These are phyloP conservation scores for Colletotrichum musicola DNA, from an alignment of 2,329 filamentous ascomycete genomes.

Conservation along the genomic window DNA sequence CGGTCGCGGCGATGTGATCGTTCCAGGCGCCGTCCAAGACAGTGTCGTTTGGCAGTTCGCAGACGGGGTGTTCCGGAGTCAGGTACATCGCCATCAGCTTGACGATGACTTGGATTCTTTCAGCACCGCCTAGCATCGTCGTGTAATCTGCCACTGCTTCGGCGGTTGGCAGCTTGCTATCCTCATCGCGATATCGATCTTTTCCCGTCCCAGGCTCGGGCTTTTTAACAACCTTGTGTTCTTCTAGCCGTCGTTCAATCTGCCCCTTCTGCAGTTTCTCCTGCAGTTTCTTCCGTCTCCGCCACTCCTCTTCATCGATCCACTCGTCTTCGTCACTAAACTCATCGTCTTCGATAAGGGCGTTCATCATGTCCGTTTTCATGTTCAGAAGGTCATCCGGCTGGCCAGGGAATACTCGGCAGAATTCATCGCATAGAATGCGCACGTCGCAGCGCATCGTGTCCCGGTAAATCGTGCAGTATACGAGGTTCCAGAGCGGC, in stretches of 20 bases:
- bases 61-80: constrained; percentile 2
- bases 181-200: neutral
- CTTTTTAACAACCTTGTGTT: neutral
- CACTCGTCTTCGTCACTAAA: neutral
- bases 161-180: neutral
- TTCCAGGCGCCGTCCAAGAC: constrained; percentile 35
- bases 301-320: constrained; percentile 6
- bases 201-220: neutral
- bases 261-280: too few relatives aligned
- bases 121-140: neutral
- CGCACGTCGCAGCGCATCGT: neutral
- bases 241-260: neutral
- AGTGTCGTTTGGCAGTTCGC: neutral
- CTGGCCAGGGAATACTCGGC: neutral
- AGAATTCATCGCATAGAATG: neutral
- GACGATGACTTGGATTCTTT: constrained; percentile 6
- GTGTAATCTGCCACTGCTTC: neutral
- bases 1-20: constrained; percentile 45
- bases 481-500: constrained; percentile 11
- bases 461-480: neutral
- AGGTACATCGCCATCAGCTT: neutral
- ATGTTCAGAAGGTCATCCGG: neutral
- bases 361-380: neutral
- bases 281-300: neutral
- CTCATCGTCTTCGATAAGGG: neutral